Evolutionary conservation across 441 rosid species (phyloP).

Genomic region (Pelargonium myrrhifolium): DNA sequence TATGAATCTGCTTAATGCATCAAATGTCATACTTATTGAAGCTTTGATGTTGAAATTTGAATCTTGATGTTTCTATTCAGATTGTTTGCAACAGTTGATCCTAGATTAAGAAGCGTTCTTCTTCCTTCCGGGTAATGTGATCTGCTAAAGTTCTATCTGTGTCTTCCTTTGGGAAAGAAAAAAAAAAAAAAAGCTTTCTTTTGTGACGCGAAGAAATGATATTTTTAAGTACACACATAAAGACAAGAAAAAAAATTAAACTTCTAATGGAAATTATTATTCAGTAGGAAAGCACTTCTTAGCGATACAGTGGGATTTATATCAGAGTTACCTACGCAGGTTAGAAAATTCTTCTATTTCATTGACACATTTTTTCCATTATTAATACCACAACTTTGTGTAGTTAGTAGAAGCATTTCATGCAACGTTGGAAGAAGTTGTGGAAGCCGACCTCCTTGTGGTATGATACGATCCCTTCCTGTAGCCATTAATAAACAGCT

Average conservation of each 20-base stretch:
- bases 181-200: not conserved
- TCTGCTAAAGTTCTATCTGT: not conserved
- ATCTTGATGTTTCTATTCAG: conserved; percentile 27
- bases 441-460: conserved; percentile 87
- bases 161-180: conserved; percentile 4
- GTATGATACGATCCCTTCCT: conserved; percentile 31
- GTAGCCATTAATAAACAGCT: not conserved
- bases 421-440: conserved; percentile 90
- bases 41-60: conserved; percentile 5
- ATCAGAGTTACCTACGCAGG: conserved; percentile 92
- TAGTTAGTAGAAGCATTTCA: conserved; percentile 88
- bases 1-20: conserved; percentile 26
- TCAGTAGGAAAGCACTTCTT: conserved; percentile 76
- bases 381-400: conserved; percentile 13
- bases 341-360: conserved; percentile 22
- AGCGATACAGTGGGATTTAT: conserved; percentile 95
- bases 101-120: conserved; percentile 52
- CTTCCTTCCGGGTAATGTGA: conserved; percentile 70
- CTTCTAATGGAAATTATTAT: conserved; percentile 6
- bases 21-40: conserved; percentile 1
- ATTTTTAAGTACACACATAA: not conserved
- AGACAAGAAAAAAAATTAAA: not conserved
- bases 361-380: not conserved
- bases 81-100: conserved; percentile 81
- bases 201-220: not conserved